Evolutionary conservation across 192 early-diverging fungal genomes (phyloP).

Genomic region (Coemansia pectinata): DNA sequence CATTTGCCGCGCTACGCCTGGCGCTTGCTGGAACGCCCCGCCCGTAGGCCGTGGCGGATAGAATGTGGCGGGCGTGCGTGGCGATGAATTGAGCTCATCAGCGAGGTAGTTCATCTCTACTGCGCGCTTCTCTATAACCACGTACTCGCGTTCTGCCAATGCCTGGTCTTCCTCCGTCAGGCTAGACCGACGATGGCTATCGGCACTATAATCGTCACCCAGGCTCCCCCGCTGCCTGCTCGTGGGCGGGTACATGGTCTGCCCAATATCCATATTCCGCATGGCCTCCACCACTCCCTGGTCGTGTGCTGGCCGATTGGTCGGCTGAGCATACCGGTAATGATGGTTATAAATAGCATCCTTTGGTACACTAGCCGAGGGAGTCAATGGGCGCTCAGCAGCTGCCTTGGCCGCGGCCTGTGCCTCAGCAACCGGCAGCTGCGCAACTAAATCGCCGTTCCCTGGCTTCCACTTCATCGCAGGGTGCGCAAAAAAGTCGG

Average conservation of each 20-base stretch:
- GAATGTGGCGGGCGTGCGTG: conserved; percentile 39
- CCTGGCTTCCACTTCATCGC: conserved; percentile 47
- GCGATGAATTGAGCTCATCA: conserved; percentile 62
- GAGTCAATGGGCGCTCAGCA: not conserved
- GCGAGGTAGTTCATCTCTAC: conserved; percentile 77
- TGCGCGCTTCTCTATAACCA: conserved; percentile 69
- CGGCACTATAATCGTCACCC: not conserved
- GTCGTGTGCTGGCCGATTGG: not conserved
- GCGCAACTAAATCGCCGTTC: conserved; percentile 4
- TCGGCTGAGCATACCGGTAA: conserved; percentile 12
- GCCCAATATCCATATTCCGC: conserved; percentile 13
- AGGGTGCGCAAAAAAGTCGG: conserved; percentile 90
- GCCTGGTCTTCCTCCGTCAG: conserved; percentile 54
- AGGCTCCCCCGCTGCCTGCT: not conserved
- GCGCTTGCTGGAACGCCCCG: conserved; percentile 39
- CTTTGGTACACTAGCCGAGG: not conserved
- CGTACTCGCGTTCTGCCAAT: conserved; percentile 69
- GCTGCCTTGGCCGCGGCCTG: not conserved
- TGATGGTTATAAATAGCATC: conserved; percentile 27
- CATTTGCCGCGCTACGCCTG: conserved; percentile 50
- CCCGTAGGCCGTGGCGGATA: conserved; percentile 37
- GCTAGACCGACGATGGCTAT: not conserved
- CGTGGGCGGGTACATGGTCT: not conserved
- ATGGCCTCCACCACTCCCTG: conserved; percentile 8
- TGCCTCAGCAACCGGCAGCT: not conserved